These are phyloP conservation scores for Clitoria ternatea DNA, from an alignment of 306 rosid genomes.

Conservation along the genomic window DNA sequence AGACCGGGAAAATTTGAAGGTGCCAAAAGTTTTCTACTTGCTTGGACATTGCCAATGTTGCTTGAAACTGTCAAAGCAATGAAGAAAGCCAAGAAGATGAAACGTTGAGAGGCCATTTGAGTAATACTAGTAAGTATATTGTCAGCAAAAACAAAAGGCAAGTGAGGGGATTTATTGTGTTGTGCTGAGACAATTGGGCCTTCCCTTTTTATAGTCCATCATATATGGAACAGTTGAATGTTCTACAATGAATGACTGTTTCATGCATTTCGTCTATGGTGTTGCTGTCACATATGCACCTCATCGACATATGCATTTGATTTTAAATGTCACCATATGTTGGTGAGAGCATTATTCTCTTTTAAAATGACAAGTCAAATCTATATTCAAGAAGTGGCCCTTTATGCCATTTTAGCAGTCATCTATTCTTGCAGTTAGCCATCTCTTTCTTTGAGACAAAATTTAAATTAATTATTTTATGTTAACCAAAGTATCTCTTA, in stretches of 20 bases:
- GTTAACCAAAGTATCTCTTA: no score
- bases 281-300: not conserved
- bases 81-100: conserved; percentile 6
- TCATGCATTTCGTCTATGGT: not conserved
- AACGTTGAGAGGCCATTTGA: conserved; percentile 28
- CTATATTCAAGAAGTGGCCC: conserved; percentile 13
- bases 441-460: conserved; percentile 9
- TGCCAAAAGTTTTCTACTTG: conserved; percentile 25
- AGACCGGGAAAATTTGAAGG: not conserved
- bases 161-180: not conserved
- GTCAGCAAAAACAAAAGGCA: no score
- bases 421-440: conserved; percentile 10
- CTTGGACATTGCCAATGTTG: conserved; percentile 28
- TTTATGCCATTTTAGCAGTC: not conserved
- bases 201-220: conserved; percentile 2
- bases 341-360: conserved; percentile 14
- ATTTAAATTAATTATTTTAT: no score
- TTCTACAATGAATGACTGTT: not conserved
- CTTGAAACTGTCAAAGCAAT: conserved; percentile 21
- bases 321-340: conserved; percentile 31
- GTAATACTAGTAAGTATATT: not conserved
- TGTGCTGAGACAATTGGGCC: conserved; percentile 3
- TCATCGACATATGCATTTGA: not conserved
- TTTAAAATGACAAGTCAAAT: not conserved
- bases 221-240: not conserved